Conservation (phyloP, 2,329 filamentous ascomycete species). For the Lecanicillium sp. region DNA sequence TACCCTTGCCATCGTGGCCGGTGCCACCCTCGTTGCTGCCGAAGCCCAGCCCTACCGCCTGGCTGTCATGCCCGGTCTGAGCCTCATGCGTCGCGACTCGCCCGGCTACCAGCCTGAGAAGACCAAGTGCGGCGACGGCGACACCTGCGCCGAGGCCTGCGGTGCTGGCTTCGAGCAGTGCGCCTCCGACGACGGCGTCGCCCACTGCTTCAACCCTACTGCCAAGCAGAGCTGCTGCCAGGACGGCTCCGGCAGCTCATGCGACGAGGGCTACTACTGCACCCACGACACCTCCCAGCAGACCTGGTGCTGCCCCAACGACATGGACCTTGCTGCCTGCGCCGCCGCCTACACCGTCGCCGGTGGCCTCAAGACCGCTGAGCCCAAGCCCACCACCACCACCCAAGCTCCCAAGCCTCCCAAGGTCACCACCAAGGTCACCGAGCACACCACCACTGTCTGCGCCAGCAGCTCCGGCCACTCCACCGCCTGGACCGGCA, state of each 20-base stretch:
- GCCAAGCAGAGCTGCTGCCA: conserved; percentile 50
- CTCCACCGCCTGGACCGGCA: conserved; percentile 21
- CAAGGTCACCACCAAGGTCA: conserved; percentile 11
- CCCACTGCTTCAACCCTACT: conserved; percentile 51
- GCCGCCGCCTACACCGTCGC: conserved; percentile 43
- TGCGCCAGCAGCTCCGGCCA: conserved; percentile 17
- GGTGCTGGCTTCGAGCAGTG: conserved; percentile 42
- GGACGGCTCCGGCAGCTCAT: conserved; percentile 50
- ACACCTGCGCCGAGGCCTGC: conserved; percentile 48
- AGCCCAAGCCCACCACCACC: conserved; percentile 22
- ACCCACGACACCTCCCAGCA: conserved; percentile 40
- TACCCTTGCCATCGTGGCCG: conserved; percentile 22
- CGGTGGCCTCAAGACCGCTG: conserved; percentile 33
- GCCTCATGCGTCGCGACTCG: conserved; percentile 35
- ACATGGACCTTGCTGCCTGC: conserved; percentile 45
- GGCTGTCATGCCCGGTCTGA: conserved; percentile 29
- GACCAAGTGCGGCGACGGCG: conserved; percentile 39
- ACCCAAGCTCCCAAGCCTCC: conserved; percentile 6
- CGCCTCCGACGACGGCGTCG: conserved; percentile 36
- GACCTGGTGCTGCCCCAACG: conserved; percentile 56
- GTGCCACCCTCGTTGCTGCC: conserved; percentile 24
- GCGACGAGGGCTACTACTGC: conserved; percentile 55
- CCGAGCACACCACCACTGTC: conserved; percentile 18
- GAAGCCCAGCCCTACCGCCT: conserved; percentile 28
- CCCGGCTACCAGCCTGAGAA: conserved; percentile 42